Evolutionary conservation across 768 basidiomycete genomes (phyloP).

Genomic region (Russula vinacea): DNA sequence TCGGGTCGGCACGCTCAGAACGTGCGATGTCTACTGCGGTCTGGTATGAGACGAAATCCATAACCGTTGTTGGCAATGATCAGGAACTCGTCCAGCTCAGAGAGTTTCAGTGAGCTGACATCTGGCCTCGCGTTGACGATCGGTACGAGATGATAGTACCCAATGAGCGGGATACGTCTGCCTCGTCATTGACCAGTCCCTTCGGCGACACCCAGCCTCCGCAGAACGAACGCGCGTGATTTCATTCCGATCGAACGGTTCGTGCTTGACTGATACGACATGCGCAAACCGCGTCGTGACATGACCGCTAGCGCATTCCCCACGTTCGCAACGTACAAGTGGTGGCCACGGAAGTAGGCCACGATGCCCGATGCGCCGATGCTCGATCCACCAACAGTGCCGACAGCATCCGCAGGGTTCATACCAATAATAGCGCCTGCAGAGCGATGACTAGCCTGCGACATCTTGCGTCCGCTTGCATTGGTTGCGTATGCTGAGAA

Average conservation of each 20-base stretch:
- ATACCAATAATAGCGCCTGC: slow-evolving; percentile 35
- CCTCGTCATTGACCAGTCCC: slow-evolving; percentile 88
- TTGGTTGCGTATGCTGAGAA: slow-evolving; percentile 41
- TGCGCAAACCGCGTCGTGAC: slow-evolving; percentile 71
- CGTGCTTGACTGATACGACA: slow-evolving; percentile 74
- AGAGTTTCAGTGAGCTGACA: slow-evolving; percentile 62
- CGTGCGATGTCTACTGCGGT: slow-evolving; percentile 95
- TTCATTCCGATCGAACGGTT: slow-evolving; percentile 85
- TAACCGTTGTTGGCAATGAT: slow-evolving; percentile 91
- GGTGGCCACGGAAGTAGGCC: slow-evolving; percentile 76
- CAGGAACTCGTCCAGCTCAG: slow-evolving; percentile 89
- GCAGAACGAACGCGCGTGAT: slow-evolving; percentile 83
- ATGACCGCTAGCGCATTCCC: slow-evolving; percentile 88
- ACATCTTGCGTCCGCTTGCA: slow-evolving; percentile 58
- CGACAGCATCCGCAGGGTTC: slow-evolving; percentile 36
- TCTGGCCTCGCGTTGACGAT: slow-evolving; percentile 88
- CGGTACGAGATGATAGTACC: slow-evolving; percentile 85
- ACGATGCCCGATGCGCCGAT: slow-evolving; percentile 83
- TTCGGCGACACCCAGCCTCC: slow-evolving; percentile 90
- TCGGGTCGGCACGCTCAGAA: slow-evolving; percentile 63
- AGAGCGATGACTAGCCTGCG: slow-evolving; percentile 46
- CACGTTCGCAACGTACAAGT: slow-evolving; percentile 84
- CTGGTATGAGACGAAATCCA: slow-evolving; percentile 93
- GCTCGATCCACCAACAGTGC: slow-evolving; percentile 47
- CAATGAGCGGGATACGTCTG: slow-evolving; percentile 89